Evolutionary conservation across 192 early-diverging fungal species (phyloP).

Genomic region (Podila clonocystis): DNA sequence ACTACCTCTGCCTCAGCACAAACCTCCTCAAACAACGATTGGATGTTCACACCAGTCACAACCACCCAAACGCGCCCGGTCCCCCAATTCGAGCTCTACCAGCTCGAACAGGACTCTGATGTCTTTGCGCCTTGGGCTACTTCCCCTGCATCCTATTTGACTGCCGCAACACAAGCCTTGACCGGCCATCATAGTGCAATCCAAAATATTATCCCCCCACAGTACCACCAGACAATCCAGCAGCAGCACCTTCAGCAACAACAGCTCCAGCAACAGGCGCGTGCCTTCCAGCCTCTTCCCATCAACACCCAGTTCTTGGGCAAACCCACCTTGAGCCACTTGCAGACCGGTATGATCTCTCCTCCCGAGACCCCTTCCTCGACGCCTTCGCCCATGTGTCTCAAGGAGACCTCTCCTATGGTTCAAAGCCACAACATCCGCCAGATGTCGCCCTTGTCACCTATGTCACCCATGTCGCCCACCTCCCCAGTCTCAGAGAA

Average conservation of each 20-base stretch:
- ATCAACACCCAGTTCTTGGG: background rate
- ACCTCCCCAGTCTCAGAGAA: background rate
- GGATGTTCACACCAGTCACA: background rate
- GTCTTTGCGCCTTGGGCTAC: slow-evolving; percentile 19
- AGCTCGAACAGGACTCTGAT: slow-evolving; percentile 16
- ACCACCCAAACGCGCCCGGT: background rate
- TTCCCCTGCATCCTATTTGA: slow-evolving; percentile 18
- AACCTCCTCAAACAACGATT: slow-evolving; percentile 5
- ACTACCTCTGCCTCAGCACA: background rate
- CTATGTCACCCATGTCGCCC: slow-evolving; percentile 14
- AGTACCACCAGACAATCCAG: background rate
- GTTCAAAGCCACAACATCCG: background rate
- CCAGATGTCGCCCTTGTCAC: slow-evolving; percentile 6
- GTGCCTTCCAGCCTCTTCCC: background rate
- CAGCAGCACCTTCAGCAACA: background rate
- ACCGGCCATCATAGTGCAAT: slow-evolving; percentile 6
- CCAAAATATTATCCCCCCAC: slow-evolving; percentile 14
- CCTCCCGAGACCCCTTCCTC: slow-evolving; percentile 37
- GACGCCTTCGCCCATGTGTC: slow-evolving; percentile 16
- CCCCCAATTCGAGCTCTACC: slow-evolving; percentile 17
- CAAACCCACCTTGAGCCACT: background rate
- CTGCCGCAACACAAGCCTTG: slow-evolving; percentile 25
- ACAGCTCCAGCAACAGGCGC: background rate
- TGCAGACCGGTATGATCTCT: slow-evolving; percentile 17
- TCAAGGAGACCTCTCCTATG: background rate